Conservation (phyloP, 176 grass and related monocot species). For the Typha latifolia region DNA sequence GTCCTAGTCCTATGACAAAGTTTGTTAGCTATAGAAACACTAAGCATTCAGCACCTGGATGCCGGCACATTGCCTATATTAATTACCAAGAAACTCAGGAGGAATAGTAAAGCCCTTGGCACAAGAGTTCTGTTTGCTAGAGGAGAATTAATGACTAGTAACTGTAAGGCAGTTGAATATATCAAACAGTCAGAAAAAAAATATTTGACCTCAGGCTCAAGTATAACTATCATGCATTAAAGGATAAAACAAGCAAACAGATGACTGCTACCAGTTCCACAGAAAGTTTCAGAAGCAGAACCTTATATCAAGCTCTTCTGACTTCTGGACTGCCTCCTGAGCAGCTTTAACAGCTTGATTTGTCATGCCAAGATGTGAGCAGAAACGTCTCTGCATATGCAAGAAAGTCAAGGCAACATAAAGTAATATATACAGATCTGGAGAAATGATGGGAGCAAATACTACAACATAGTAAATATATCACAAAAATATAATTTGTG, state of each 20-base stretch:
- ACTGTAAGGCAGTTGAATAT: too few species aligned
- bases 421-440: neutral
- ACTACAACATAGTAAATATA: neutral
- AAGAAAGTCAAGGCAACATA: constrained; percentile 10
- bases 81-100: too few species aligned
- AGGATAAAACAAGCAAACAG: neutral
- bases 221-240: neutral
- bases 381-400: constrained; percentile 73
- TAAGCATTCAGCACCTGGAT: too few species aligned
- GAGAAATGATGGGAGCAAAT: neutral
- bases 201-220: too few species aligned
- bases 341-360: constrained; percentile 84
- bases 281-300: constrained; percentile 5
- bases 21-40: too few species aligned
- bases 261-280: neutral
- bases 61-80: too few species aligned
- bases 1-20: too few species aligned
- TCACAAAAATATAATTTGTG: too few species aligned
- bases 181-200: too few species aligned
- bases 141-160: too few species aligned
- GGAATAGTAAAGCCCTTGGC: too few species aligned
- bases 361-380: constrained; percentile 85
- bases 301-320: constrained; percentile 87
- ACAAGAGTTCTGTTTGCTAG: too few species aligned
- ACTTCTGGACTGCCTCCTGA: constrained; percentile 71